Base-by-base conservation (phyloP, 768 basidiomycete species). In the Lactarius sp. region DNA sequence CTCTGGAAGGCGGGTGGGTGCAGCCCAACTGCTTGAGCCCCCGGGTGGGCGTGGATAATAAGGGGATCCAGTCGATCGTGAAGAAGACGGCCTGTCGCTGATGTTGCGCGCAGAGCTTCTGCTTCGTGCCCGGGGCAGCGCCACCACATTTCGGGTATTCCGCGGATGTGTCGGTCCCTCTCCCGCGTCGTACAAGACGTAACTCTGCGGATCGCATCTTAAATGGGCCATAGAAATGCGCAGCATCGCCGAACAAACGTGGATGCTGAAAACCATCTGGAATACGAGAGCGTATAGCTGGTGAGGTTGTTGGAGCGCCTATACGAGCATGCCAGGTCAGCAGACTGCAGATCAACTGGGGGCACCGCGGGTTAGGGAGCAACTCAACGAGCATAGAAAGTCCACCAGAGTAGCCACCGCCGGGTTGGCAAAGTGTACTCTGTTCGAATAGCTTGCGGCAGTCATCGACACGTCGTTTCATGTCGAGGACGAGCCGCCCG, bases 41-140 rank as follows among this genome's bases (percentile, higher is more conserved):
- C 53, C 41, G 31, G 67, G 41, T 33, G 63, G 36, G 12, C 64
- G 60, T 8, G 57, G 12, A 47, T 68, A 66, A 66, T 68, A 68
- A 18, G 59, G 41, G 10, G 66, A 59, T 47, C 37, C 64, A 41
- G 50, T 57, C 14, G 66, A 60, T 55, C 66, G 63, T n/a, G 66
- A 68, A 27, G 66, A 62, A n/a, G 65, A 66, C 20, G 65, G 60
- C 18, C 66, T 46, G 57, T 68, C 59, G 64, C 64, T 60, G 46
- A 54, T 22, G 22, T 46, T 59, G 52, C 55, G 52, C 64, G 66
- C 33, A 57, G 59, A 56, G 4, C 20, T 31, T 37, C 37, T 3
- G 18, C 41, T 9, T 34, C 47, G 34, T 46, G 36, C 31, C 41
- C n/a, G 27, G 27, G 20, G 9, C n/a, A 22, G 42, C 27, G 34